Evolutionary conservation across 352 stramenopile species (phyloP), one percentile per base, ranked within the genome.

Genomic region (Phytophthora chlamydospora): DNA sequence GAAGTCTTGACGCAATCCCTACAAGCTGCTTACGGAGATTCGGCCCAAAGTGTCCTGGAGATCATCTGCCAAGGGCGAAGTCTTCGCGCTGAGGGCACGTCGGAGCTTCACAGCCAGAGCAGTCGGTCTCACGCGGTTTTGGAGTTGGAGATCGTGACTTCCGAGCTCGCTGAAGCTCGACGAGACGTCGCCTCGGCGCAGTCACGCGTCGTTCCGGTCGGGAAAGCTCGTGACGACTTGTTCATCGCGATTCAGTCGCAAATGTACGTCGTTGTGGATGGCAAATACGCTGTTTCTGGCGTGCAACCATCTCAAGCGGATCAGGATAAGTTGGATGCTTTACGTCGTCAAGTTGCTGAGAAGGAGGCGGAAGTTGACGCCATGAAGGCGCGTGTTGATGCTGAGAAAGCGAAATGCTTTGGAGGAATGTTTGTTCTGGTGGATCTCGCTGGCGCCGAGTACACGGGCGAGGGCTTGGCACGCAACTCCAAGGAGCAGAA

Each of bases 71-170:
- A 53, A 10, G 52, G 62, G 11, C 61, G 47, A 14, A 47, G 48
- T 9, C 42, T 61, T 11, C 75, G 78, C 3, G 60, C 73, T 3
- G 66, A 72, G 9, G 75, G 78, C 10, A 88, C 76, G 0, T 88
- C 75, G 2, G 76, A 88, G 55, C 63, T 88, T 10, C 78, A 88
- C 51, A 21, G 52, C 5, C 71, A 78, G 40, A 88, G 78, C 49
- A 83, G 73, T 39, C 67, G 75, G 3, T 88, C 75, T 5, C 75
- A 85, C 47, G 78, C 75, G 2, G 59, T 88, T 2, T 38, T 87
- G 0, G 75, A 87, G 65, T 57, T 87, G n/a, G 78, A 87, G 44
- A 67, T 87, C 24, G 78, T 87, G 42, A 81, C 75, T 3, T 21
- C 47, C 0, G 66, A 60, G 40, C 62, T 88, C 1, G 68, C 77